Base-by-base conservation (phyloP, 176 grass and related monocot species). In the Avena atlantica region DNA sequence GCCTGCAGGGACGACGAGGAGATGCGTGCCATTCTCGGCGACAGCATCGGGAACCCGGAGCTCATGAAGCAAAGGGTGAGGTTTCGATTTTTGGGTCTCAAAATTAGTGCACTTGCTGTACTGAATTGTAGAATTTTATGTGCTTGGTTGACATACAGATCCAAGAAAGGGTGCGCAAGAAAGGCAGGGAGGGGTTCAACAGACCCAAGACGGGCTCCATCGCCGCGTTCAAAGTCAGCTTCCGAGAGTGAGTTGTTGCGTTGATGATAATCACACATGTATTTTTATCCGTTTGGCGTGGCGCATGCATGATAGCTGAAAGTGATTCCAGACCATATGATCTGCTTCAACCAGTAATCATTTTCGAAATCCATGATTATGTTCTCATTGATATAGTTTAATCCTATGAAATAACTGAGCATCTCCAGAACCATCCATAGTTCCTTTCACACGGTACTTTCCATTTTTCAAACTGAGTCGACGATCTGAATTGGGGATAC, bases 1-100 rank as follows among this genome's bases (percentile, higher is more conserved):
- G 96, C 92, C 74, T 98, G 96, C 90, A 95, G 77, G 82, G 86
- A 94, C 25, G 93, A 98, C 27, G 83, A 78, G 23, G 96, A 95
- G 74, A 94, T 98, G 25, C 96, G 92, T 6, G 92, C 90, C 31
- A 89, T 98, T 79, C 92, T 98, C 23, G 93, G 96, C 44, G 93
- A 98, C 74, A 98, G 93, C 75, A 96, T 98, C 42, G 96, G 96
- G 9, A 94, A 98, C 74, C 96, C 92, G 9, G 93, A 98, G 34
- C 84, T 96, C 70, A 98, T 96, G 96, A 98, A 91, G 88, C 89
- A 96, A 78, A 95, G 93, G 92, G 96, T 94, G 70, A 9, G 79
- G 5, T 23, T 61, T 14, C 4, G 0, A 51, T 20, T 40, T 40
- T 45, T 12, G 67, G 11, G 34, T 10, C 12, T 77, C 44, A 21